Evolutionary conservation across 306 rosid genomes (phyloP).

Genomic region (Urtica urens): DNA sequence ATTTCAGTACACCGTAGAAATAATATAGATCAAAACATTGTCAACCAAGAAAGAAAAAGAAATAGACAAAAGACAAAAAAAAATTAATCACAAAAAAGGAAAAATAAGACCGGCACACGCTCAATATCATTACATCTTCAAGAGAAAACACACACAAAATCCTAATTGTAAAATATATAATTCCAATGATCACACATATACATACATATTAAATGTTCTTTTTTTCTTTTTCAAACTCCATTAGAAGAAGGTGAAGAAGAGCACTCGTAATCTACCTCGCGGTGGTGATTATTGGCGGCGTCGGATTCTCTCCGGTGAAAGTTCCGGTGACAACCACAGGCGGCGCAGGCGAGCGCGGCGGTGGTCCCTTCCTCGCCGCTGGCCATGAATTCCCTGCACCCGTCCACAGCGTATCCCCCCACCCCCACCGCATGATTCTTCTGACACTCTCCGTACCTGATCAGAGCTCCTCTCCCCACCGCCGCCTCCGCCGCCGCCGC

Average conservation of each 20-base stretch:
- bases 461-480: constrained; percentile 29
- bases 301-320: constrained; percentile 63
- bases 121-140: background rate
- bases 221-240: constrained; percentile 12
- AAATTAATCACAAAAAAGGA: constrained; percentile 5
- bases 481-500: constrained; percentile 5
- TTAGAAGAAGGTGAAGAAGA: constrained; percentile 42
- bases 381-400: constrained; percentile 91
- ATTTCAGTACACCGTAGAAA: too few species aligned
- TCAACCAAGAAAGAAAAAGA: background rate
- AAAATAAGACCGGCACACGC: constrained; percentile 11
- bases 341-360: constrained; percentile 69
- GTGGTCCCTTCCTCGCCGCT: constrained; percentile 47
- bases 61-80: background rate
- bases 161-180: background rate
- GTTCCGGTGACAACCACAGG: constrained; percentile 85
- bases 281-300: constrained; percentile 1
- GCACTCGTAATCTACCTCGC: constrained; percentile 40
- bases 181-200: too few species aligned
- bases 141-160: background rate
- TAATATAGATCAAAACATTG: too few species aligned
- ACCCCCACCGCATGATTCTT: constrained; percentile 89
- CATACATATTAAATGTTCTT: background rate
- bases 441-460: constrained; percentile 81
- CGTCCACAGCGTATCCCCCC: constrained; percentile 86